phyloP scores from a whole-genome alignment of 768 basidiomycete species.

The Panus rudis region DNA sequence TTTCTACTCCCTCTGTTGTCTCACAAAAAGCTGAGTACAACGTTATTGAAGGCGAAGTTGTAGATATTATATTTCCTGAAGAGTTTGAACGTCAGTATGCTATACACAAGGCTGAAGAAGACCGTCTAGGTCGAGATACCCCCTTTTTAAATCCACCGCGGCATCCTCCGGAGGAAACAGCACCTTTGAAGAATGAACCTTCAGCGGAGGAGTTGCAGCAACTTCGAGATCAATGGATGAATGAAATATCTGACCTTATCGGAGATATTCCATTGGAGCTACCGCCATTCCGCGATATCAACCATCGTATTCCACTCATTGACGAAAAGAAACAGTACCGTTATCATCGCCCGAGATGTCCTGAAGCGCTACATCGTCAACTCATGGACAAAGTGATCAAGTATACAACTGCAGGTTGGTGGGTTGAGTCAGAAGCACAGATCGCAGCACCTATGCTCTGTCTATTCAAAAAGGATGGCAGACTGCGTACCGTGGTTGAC shows the following conservation, averaged over 20 bases:
- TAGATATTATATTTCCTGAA: no score
- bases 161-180: no score
- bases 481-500: constrained; percentile 30
- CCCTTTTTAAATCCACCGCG: no score
- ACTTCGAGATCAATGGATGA: no score
- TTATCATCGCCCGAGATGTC: constrained; percentile 27
- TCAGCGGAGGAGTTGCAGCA: no score
- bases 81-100: no score
- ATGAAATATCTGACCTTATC: constrained; percentile 18
- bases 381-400: constrained; percentile 26
- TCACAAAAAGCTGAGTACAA: no score
- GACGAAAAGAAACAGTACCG: constrained; percentile 26
- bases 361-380: constrained; percentile 20
- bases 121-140: no score
- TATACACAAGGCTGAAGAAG: no score
- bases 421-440: constrained; percentile 13
- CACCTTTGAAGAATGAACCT: no score
- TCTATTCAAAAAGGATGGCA: constrained; percentile 27
- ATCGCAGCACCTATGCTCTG: constrained; percentile 28
- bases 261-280: constrained; percentile 16
- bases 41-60: no score
- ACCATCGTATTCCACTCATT: constrained; percentile 34
- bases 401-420: constrained; percentile 30
- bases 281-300: constrained; percentile 32
- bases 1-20: no score